These are phyloP conservation scores for Trichocladium uniseriatum DNA, from an alignment of 495 filamentous ascomycete species.

Conservation along the genomic window DNA sequence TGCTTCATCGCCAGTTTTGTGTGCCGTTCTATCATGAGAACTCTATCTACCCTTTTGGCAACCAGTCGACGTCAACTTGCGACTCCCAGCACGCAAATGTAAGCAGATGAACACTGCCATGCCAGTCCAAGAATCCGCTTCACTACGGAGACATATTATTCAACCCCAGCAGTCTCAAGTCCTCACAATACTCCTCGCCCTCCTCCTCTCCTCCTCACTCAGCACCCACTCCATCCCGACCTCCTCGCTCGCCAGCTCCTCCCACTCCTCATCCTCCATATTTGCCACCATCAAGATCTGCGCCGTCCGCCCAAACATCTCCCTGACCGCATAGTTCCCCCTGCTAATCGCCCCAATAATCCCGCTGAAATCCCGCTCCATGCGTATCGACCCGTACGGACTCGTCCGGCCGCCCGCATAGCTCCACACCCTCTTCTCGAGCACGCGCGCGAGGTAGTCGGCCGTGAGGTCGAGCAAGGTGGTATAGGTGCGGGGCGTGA, in stretches of 20 bases:
- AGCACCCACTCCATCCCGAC: conserved; percentile 45
- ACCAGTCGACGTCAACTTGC: no score
- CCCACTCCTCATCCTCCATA: conserved; percentile 98
- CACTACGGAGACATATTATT: neutral
- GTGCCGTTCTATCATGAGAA: no score
- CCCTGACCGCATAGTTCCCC: conserved; percentile 70
- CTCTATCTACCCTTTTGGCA: no score
- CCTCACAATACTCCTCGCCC: conserved; percentile 42
- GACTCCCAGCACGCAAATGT: no score
- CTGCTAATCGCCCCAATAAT: conserved; percentile 68
- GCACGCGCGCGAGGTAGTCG: conserved; percentile 56
- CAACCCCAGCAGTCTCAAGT: neutral
- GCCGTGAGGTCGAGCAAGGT: conserved; percentile 63
- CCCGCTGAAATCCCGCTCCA: conserved; percentile 80
- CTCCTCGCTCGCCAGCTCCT: conserved; percentile 44
- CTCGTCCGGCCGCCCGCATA: conserved; percentile 68
- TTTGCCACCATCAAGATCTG: conserved; percentile 87
- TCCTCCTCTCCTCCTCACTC: conserved; percentile 44
- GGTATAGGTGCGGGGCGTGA: conserved; percentile 61
- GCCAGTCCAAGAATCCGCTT: no score
- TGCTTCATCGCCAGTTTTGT: no score
- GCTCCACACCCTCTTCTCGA: conserved; percentile 88
- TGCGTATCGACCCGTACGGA: conserved; percentile 70
- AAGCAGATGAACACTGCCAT: no score
- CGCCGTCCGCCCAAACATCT: conserved; percentile 66